phyloP scores from a whole-genome alignment of 1,139 yeast species.

The Geotrichum candidum region DNA sequence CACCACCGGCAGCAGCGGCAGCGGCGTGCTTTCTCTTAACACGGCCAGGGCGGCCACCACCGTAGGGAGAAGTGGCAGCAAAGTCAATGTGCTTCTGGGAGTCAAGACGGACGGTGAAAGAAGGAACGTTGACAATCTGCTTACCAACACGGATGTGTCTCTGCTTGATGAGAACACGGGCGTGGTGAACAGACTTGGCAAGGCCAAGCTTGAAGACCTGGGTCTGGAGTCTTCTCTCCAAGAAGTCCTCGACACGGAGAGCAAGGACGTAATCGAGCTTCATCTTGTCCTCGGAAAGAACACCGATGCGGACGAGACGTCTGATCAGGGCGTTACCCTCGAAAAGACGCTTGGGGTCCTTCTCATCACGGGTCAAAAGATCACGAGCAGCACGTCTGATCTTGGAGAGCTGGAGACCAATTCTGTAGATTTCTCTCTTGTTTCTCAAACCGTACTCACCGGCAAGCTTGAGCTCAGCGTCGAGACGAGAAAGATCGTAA shows the following conservation, averaged over 20 bases:
- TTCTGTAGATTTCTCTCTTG: slow-evolving; percentile 99
- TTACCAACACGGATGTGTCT: slow-evolving; percentile 99
- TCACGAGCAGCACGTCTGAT: slow-evolving; percentile 99
- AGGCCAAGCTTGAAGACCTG: slow-evolving; percentile 99
- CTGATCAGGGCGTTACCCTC: slow-evolving; percentile 98
- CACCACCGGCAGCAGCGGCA: slow-evolving; percentile 59
- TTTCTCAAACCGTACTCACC: slow-evolving; percentile 99
- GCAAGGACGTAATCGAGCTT: slow-evolving; percentile 99
- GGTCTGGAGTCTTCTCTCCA: slow-evolving; percentile 99
- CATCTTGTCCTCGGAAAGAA: slow-evolving; percentile 98
- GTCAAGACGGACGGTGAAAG: slow-evolving; percentile 99
- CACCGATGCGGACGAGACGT: slow-evolving; percentile 98
- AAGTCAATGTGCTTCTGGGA: slow-evolving; percentile 99
- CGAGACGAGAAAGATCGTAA: slow-evolving; percentile 98
- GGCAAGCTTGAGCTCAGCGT: slow-evolving; percentile 97
- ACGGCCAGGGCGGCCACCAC: slow-evolving; percentile 99
- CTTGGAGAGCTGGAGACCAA: slow-evolving; percentile 97
- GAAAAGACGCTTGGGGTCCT: slow-evolving; percentile 99
- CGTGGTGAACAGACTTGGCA: slow-evolving; percentile 99
- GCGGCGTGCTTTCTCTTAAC: slow-evolving; percentile 97
- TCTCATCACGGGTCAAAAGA: slow-evolving; percentile 98
- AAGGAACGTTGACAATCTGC: slow-evolving; percentile 98
- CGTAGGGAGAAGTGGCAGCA: slow-evolving; percentile 98
- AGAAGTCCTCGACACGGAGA: slow-evolving; percentile 96
- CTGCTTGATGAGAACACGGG: slow-evolving; percentile 97